A percentile compares a stretch with the other conserved stretches of the same genome.
phyloP scores from a whole-genome alignment of 1,139 yeast genomes.

The Lodderomyces orthopsilosis region DNA sequence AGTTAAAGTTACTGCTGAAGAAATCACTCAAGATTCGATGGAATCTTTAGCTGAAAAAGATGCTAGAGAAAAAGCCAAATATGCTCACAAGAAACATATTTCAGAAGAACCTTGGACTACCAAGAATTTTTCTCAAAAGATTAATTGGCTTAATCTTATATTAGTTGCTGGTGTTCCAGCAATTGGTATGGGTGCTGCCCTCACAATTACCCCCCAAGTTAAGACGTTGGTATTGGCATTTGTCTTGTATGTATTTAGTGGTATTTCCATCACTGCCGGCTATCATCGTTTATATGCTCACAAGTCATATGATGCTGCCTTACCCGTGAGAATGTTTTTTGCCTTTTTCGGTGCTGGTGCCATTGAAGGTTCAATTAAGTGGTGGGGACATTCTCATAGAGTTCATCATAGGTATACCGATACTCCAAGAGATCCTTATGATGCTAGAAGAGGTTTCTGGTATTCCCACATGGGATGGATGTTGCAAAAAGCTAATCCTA shows the following conservation, averaged over 20 bases:
- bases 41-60: slow-evolving; percentile 53
- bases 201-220: slow-evolving; percentile 48
- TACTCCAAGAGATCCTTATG: slow-evolving; percentile 95
- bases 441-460: slow-evolving; percentile 95
- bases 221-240: slow-evolving; percentile 64
- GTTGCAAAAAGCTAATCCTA: slow-evolving; percentile 91
- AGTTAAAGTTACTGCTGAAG: slow-evolving; percentile 64
- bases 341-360: slow-evolving; percentile 94
- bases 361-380: slow-evolving; percentile 93
- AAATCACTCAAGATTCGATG: slow-evolving; percentile 53
- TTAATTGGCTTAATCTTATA: slow-evolving; percentile 91
- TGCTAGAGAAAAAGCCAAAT: slow-evolving; percentile 48
- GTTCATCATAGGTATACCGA: slow-evolving; percentile 97
- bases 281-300: slow-evolving; percentile 78
- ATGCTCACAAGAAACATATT: slow-evolving; percentile 60
- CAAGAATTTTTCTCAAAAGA: slow-evolving; percentile 78
- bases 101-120: slow-evolving; percentile 90
- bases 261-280: slow-evolving; percentile 89
- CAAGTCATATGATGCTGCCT: slow-evolving; percentile 74
- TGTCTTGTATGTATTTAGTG: slow-evolving; percentile 65
- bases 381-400: slow-evolving; percentile 99
- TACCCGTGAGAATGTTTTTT: slow-evolving; percentile 67
- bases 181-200: slow-evolving; percentile 55
- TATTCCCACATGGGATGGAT: slow-evolving; percentile 98
- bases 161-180: slow-evolving; percentile 72